A percentile compares a stretch with the other conserved stretches of the same genome.
These are phyloP conservation scores for Zizania latifolia DNA, from an alignment of 176 grass and related monocot species.

Conservation along the genomic window DNA sequence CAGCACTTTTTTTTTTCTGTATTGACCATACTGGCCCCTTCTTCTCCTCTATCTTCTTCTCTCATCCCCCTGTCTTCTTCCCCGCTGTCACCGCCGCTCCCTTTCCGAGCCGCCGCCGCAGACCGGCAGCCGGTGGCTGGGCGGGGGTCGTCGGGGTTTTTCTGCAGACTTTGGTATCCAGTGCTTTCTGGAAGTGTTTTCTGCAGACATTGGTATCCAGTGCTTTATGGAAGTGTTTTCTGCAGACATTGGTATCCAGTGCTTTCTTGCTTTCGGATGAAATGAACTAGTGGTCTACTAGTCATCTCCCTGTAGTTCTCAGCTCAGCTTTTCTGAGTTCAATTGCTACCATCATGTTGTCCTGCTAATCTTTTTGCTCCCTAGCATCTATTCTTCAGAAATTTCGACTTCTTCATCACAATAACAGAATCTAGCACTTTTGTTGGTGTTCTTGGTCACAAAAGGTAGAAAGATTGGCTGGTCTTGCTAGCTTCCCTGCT, in stretches of 20 bases:
- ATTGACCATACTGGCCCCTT: no score
- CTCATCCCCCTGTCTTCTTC: no score
- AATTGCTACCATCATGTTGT: slow-evolving; percentile 19
- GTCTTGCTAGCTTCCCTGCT: not conserved
- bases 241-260: slow-evolving; percentile 41
- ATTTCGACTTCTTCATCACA: not conserved
- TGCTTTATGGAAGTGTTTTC: slow-evolving; percentile 39
- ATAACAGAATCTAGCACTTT: not conserved
- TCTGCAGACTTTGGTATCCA: no score
- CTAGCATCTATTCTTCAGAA: not conserved
- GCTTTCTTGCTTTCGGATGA: slow-evolving; percentile 43
- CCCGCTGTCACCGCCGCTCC: no score
- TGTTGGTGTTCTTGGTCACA: not conserved
- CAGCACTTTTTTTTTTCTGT: no score
- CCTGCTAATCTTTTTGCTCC: slow-evolving; percentile 12
- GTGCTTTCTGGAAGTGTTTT: no score
- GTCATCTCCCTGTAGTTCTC: slow-evolving; percentile 23
- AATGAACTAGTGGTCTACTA: slow-evolving; percentile 20
- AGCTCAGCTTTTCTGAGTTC: slow-evolving; percentile 19
- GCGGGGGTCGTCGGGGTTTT: slow-evolving; percentile 9
- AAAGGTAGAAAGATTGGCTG: not conserved
- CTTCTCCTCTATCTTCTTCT: no score
- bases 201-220: no score
- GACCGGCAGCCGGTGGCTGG: not conserved
- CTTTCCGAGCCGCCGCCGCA: no score